These are phyloP conservation scores for Schizonepeta tenuifolia DNA, from an alignment of 257 asterid species.

Conservation along the genomic window DNA sequence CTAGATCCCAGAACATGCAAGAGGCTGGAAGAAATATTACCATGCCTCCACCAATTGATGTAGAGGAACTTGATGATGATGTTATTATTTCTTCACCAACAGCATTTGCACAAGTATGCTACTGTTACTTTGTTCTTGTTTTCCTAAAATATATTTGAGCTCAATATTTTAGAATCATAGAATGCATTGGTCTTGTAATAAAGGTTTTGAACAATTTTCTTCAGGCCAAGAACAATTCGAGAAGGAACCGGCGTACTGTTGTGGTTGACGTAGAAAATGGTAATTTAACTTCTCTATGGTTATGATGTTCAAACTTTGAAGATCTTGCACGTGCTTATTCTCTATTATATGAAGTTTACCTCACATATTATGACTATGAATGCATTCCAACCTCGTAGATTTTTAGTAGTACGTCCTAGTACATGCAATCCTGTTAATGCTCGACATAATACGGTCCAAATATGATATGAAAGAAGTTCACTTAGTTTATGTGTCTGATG, in stretches of 20 bases:
- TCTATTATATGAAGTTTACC: neutral
- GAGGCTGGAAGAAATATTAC: conserved; percentile 27
- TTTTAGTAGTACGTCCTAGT: neutral
- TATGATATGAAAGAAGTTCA: neutral
- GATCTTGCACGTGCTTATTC: neutral
- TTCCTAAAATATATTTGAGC: no score
- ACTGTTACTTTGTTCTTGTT: neutral
- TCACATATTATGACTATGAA: neutral
- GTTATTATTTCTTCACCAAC: conserved; percentile 60
- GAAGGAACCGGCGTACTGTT: conserved; percentile 54
- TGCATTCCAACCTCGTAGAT: neutral
- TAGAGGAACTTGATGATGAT: conserved; percentile 61
- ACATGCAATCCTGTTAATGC: neutral
- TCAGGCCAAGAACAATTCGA: conserved; percentile 75
- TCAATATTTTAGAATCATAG: no score
- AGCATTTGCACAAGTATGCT: conserved; percentile 58
- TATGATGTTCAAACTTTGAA: neutral
- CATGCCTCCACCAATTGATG: conserved; percentile 48
- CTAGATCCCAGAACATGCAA: conserved; percentile 43
- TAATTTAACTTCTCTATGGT: conserved; percentile 32
- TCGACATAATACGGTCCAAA: no score
- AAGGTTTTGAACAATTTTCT: conserved; percentile 22
- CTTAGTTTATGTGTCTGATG: neutral
- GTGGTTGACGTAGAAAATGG: conserved; percentile 89
- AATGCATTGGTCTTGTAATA: conserved; percentile 21